phyloP scores from a whole-genome alignment of 805 yeast species.

The Wickerhamiella dianesei region DNA sequence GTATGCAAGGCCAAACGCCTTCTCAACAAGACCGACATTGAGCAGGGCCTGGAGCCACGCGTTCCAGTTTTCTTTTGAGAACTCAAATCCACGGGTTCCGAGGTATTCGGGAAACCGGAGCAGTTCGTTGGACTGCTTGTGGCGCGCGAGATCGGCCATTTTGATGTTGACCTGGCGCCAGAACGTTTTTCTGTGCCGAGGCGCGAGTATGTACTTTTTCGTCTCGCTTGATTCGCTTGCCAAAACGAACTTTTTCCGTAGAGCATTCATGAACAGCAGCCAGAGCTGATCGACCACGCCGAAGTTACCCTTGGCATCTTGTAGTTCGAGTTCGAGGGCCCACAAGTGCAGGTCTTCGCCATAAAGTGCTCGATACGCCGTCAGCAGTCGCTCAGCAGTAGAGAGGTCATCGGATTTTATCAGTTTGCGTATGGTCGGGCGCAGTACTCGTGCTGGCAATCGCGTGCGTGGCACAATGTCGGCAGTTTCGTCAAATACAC shows the following conservation, averaged over 20 bases:
- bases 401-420: conserved; percentile 9
- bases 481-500: conserved; percentile 19
- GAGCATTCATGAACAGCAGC: conserved; percentile 7
- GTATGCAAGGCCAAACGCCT: background rate
- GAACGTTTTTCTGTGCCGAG: conserved; percentile 10
- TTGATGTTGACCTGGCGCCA: conserved; percentile 6
- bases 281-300: conserved; percentile 8
- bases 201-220: conserved; percentile 10
- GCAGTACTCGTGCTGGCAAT: conserved; percentile 18
- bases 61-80: background rate
- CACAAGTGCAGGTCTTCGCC: conserved; percentile 3
- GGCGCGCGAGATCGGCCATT: conserved; percentile 5
- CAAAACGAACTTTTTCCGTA: conserved; percentile 7
- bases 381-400: conserved; percentile 17
- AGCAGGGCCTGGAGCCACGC: conserved; percentile 2
- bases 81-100: background rate
- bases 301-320: conserved; percentile 2
- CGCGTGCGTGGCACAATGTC: conserved; percentile 19
- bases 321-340: conserved; percentile 14
- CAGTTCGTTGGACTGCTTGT: background rate
- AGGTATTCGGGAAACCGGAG: conserved; percentile 9
- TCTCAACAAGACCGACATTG: background rate
- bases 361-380: conserved; percentile 3
- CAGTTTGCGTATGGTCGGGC: conserved; percentile 16
- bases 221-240: background rate